Evolutionary conservation across 2,329 filamentous ascomycete genomes (phyloP).

Genomic region (Fusarium citri): DNA sequence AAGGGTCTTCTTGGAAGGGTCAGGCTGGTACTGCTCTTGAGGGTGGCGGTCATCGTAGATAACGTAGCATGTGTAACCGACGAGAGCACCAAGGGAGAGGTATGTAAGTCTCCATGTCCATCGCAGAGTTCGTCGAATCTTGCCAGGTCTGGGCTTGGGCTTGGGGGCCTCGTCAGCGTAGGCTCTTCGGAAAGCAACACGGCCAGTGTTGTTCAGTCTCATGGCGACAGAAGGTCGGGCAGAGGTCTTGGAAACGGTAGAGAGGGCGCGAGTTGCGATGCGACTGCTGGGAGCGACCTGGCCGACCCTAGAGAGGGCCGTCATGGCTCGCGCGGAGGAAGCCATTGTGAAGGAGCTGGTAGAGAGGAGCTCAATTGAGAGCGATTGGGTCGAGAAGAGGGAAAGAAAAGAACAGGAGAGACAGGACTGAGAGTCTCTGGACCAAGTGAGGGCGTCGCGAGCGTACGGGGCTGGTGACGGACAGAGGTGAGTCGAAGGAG

Average conservation of each 20-base stretch:
- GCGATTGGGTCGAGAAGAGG: conserved; percentile 22
- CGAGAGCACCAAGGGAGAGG: conserved; percentile 75
- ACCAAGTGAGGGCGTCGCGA: conserved; percentile 38
- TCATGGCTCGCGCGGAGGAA: conserved; percentile 59
- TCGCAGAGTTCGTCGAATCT: conserved; percentile 76
- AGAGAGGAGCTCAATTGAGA: conserved; percentile 44
- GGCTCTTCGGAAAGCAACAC: conserved; percentile 57
- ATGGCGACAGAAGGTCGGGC: conserved; percentile 50
- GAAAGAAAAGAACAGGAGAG: conserved; percentile 20
- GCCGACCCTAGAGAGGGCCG: conserved; percentile 50
- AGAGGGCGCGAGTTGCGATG: conserved; percentile 51
- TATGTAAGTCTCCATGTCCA: conserved; percentile 89
- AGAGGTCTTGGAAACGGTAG: conserved; percentile 48
- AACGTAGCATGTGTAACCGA: conserved; percentile 80
- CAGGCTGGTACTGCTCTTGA: conserved; percentile 79
- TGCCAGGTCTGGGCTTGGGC: conserved; percentile 62
- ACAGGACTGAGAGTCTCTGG: conserved; percentile 37
- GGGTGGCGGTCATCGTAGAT: conserved; percentile 88
- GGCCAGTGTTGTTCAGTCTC: conserved; percentile 52
- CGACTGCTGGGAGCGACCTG: conserved; percentile 47
- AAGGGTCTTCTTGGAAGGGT: conserved; percentile 94
- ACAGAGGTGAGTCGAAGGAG: conserved; percentile 41
- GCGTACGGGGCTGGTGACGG: conserved; percentile 34
- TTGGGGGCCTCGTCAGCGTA: conserved; percentile 65
- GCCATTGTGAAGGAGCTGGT: conserved; percentile 54